Evolutionary conservation across 2,329 filamentous ascomycete genomes (phyloP).

Genomic region (Emydomyces testavorans): DNA sequence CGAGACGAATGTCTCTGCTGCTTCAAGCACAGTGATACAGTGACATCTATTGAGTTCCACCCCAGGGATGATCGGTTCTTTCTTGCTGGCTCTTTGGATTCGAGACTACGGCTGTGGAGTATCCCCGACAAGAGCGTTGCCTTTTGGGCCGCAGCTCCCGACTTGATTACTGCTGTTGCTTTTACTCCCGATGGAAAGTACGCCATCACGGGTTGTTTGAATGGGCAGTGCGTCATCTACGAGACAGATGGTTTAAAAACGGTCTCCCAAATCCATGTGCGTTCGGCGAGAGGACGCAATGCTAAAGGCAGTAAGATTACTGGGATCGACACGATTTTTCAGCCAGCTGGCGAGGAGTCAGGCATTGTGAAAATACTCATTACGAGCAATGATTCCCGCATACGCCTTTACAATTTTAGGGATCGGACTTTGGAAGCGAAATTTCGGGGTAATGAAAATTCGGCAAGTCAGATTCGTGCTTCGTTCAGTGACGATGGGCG

Average conservation of each 20-base stretch:
- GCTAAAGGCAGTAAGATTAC: slow-evolving; percentile 97
- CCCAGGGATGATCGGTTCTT: slow-evolving; percentile 94
- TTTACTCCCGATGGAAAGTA: slow-evolving; percentile 88
- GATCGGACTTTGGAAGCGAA: slow-evolving; percentile 81
- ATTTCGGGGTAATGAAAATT: slow-evolving; percentile 82
- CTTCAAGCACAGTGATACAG: slow-evolving; percentile 90
- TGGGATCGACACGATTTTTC: slow-evolving; percentile 65
- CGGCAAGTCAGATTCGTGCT: slow-evolving; percentile 79
- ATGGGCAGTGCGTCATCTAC: slow-evolving; percentile 78
- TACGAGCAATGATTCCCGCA: slow-evolving; percentile 86
- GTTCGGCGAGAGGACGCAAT: slow-evolving; percentile 82
- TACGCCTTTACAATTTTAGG: slow-evolving; percentile 77
- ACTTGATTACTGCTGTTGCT: slow-evolving; percentile 86
- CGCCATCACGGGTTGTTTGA: slow-evolving; percentile 77
- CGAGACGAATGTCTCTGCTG: slow-evolving; percentile 77
- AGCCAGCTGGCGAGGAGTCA: slow-evolving; percentile 46
- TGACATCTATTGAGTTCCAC: slow-evolving; percentile 90
- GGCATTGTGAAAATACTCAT: slow-evolving; percentile 73
- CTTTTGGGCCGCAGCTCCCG: slow-evolving; percentile 62
- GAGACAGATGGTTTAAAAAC: slow-evolving; percentile 82
- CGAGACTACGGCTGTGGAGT: slow-evolving; percentile 81
- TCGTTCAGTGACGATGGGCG: slow-evolving; percentile 75
- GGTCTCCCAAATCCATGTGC: slow-evolving; percentile 79
- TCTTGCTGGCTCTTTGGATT: slow-evolving; percentile 81
- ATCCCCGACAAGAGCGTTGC: slow-evolving; percentile 94